Base-by-base conservation (phyloP, 345 rosid species). In the Ceriops tagal region DNA sequence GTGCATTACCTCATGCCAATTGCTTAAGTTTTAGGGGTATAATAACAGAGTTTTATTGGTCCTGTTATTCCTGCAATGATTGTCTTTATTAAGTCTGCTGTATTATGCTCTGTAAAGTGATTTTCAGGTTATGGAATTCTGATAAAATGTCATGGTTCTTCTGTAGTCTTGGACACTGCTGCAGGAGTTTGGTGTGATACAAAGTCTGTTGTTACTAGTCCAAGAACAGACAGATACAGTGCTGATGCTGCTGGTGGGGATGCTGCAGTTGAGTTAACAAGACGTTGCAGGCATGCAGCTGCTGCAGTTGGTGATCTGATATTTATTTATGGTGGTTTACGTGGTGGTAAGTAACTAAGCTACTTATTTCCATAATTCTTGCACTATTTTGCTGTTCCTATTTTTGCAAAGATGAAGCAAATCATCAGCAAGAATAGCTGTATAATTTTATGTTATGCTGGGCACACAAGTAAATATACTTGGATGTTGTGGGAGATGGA, bases 151-250 rank as follows among this genome's bases (percentile, higher is more conserved):
- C 19, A 27, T 43, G 46, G 61, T 78, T 71, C 49, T 80, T 55
- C 65, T 61, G 55, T 75, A 95, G 99, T 95, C 65, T 82, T 95
- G 87, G 99, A 95, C 85, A 95, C 99, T 73, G 98, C 99, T 62
- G 98, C 99, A 27, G 99, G 99, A 70, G 98, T 95, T 70, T 95
- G 99, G 99, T 95, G 99, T 79, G 99, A 95, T 83, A 92, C 97
- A 64, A 95, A 92, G 75, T 95, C 98, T 76, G 98, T 95, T 75
- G 96, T 95, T 67, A 95, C 91, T 64, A 92, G 86, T 82, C 98
- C 98, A 64, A 87, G 97, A 77, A 88, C 97, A 61, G 97, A 93
- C 55, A 86, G 89, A 73, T 92, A 84, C 78, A 88, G 96, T 76
- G 97, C 96, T 65, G 97, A 89, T 71, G 96, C 96, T 71, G 96